A percentile compares a stretch with the other conserved stretches of the same genome.
These are phyloP conservation scores for Kalmusia sp. DNA, from an alignment of 2,329 filamentous ascomycete genomes.

Conservation along the genomic window DNA sequence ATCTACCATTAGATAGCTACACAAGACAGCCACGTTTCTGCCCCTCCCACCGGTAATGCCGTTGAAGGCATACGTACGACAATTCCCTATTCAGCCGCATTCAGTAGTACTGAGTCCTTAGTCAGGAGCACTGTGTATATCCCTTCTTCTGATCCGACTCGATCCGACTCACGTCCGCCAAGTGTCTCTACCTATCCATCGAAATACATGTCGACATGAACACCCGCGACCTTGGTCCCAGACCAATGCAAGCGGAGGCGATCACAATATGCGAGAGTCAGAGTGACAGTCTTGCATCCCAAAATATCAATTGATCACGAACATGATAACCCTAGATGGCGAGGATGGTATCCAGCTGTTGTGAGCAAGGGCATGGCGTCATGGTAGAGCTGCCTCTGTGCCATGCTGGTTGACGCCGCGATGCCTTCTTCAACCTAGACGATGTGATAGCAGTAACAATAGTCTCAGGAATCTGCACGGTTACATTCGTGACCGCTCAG, in stretches of 20 bases:
- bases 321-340: too few relatives aligned
- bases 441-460: not conserved
- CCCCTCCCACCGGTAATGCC: not conserved
- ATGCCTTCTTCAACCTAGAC: not conserved
- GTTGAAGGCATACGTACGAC: conserved; percentile 9
- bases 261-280: conserved; percentile 1
- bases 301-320: too few relatives aligned
- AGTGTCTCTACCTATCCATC: not conserved
- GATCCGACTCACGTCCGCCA: conserved; percentile 5
- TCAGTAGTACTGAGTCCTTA: not conserved
- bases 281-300: not conserved
- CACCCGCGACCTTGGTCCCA: conserved; percentile 3
- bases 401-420: not conserved
- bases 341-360: too few relatives aligned
- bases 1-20: not conserved
- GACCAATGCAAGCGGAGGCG: not conserved
- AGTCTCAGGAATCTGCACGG: conserved; percentile 2
- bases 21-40: conserved; percentile 12
- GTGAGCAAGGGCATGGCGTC: too few relatives aligned
- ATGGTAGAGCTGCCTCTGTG: not conserved
- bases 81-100: not conserved
- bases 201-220: not conserved
- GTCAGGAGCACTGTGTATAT: not conserved
- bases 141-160: not conserved
- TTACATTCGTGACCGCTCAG: not conserved